phyloP scores from a whole-genome alignment of 768 basidiomycete species.

The Leccinum olivaceopallidum region DNA sequence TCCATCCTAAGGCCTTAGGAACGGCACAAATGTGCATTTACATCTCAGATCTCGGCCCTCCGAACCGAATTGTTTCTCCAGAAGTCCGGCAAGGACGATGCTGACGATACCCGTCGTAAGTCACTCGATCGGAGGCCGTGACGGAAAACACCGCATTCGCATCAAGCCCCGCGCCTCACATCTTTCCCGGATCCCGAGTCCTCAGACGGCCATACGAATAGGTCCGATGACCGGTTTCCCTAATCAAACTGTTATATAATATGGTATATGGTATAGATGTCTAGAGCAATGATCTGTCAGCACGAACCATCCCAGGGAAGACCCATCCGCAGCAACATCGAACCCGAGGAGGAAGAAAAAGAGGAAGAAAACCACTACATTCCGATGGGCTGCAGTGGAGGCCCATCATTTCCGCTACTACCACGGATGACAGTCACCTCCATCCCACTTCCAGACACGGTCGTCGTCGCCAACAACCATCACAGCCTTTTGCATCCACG shows the following conservation, averaged over 20 bases:
- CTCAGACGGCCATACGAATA: not conserved
- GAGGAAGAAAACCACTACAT: not conserved
- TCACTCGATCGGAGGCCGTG: not conserved
- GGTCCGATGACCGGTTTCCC: not conserved
- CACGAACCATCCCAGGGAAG: not conserved
- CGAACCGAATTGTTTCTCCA: not conserved
- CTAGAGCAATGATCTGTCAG: not conserved
- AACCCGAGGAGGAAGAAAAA: not conserved
- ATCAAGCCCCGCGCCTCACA: not conserved
- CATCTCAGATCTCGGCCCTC: not conserved
- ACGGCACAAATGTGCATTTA: not conserved
- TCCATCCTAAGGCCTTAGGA: too few relatives aligned
- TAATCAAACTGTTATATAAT: not conserved
- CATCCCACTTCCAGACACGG: constrained; percentile 23
- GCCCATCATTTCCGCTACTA: not conserved
- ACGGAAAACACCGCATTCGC: not conserved
- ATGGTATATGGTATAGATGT: not conserved
- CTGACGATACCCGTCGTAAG: not conserved
- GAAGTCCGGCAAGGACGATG: not conserved
- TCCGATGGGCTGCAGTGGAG: not conserved
- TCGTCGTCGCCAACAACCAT: constrained; percentile 38
- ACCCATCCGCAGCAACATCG: not conserved
- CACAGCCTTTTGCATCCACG: constrained; percentile 38
- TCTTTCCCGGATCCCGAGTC: not conserved
- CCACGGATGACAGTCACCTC: constrained; percentile 27